These are phyloP conservation scores for Carex sylvatica DNA, from an alignment of 202 grass and related monocot genomes.

Conservation along the genomic window DNA sequence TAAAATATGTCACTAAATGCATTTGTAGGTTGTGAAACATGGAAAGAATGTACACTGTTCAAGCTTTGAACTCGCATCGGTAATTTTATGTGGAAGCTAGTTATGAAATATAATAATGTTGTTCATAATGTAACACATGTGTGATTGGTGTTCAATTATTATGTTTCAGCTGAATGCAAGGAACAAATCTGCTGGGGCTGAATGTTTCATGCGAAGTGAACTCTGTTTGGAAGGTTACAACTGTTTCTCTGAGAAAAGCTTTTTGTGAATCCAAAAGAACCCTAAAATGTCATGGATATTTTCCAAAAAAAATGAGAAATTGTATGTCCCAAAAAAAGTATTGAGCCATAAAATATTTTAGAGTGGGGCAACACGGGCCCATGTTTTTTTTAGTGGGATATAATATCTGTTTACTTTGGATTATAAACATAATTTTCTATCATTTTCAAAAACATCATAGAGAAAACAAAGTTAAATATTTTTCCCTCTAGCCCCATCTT, in stretches of 20 bases:
- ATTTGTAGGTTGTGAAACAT: constrained; percentile 83
- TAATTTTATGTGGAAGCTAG: constrained; percentile 45
- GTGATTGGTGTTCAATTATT: constrained; percentile 24
- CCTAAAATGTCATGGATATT: neutral
- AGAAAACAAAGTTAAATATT: neutral
- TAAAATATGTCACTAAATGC: constrained; percentile 16
- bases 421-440: neutral
- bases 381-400: neutral
- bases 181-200: constrained; percentile 87
- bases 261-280: neutral
- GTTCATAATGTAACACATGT: neutral
- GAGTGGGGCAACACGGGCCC: neutral
- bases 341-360: neutral
- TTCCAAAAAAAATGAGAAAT: constrained; percentile 7
- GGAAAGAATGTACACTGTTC: constrained; percentile 95
- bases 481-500: neutral
- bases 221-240: constrained; percentile 86
- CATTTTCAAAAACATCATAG: neutral
- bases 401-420: neutral
- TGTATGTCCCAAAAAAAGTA: neutral
- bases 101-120: constrained; percentile 18
- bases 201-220: constrained; percentile 88
- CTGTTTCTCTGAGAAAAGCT: neutral
- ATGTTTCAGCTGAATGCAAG: constrained; percentile 89
- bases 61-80: constrained; percentile 94